Base-by-base conservation (phyloP, 352 stramenopile species). In the Globisporangium parvum region DNA sequence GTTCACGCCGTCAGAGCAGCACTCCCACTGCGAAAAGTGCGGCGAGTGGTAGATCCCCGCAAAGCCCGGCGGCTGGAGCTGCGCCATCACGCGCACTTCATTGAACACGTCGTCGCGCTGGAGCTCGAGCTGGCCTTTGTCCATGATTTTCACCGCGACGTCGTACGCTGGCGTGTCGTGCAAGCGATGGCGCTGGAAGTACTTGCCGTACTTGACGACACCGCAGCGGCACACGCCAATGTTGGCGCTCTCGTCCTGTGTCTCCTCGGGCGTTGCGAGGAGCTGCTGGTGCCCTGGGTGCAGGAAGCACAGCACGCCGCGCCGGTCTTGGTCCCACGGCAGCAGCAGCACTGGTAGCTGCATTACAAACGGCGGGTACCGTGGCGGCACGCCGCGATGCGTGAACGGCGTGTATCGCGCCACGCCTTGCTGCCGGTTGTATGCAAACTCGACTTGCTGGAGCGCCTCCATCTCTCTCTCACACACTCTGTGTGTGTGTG, bases 81-180 rank as follows among this genome's bases (percentile, higher is more conserved):
- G 67, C 55, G 77, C 78, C 81, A 91, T 91, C 21, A 89, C 79
- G 37, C 81, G 77, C 64, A 91, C 73, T 56, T 91, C 81, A 47
- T 89, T 89, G 6, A 85, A 67, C 14, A 89, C 78, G 54, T 91
- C 78, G 60, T 91, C 81, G 44, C 74, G 70, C 65, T 91, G 81
- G 17, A 86, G 60, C 67, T 80, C 62, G 1, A 91, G 60, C 53
- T 91, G 78, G 28, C 53, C 52, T 24, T 80, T 78, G 65, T 89
- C 73, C 78, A 91, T 89, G 56, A 88, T 63, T 55, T 91, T 91
- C 47, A 91, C 55, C 21, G 81, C 81, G 17, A 91, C 73, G 58
- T 87, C 77, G 60, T 76, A 89, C 24, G 57, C 20, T 28, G 51
- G 44, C 2, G 45, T 51, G 31, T 60, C 48, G 21, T 63, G 31